A percentile compares a stretch with the other conserved stretches of the same genome.
phyloP scores from a whole-genome alignment of 1,284 basidiomycete species.

The Coriolopsis trogii region DNA sequence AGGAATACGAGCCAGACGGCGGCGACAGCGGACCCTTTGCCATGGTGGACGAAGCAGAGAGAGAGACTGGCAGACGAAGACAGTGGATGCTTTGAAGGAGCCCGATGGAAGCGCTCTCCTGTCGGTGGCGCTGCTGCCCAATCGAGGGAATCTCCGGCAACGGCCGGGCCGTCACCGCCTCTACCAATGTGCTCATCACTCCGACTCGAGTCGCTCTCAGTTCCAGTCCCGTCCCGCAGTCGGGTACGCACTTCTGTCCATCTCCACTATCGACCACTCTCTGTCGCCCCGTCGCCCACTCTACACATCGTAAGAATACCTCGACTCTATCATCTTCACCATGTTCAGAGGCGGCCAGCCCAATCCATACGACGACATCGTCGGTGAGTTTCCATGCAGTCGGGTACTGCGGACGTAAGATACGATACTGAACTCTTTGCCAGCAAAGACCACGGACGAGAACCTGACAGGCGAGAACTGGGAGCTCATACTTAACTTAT shows the following conservation, averaged over 20 bases:
- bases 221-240: constrained; percentile 22
- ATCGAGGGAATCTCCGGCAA: constrained; percentile 19
- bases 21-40: constrained; percentile 52
- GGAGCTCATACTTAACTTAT: constrained; percentile 94
- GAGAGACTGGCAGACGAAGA: constrained; percentile 8
- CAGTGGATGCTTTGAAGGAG: constrained; percentile 5
- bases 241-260: constrained; percentile 13
- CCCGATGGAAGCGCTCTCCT: not conserved
- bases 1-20: not conserved
- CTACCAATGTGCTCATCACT: constrained; percentile 2
- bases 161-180: constrained; percentile 23
- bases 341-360: constrained; percentile 71
- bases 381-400: constrained; percentile 61
- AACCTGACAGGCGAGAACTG: constrained; percentile 94
- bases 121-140: constrained; percentile 21
- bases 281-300: not conserved
- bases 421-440: constrained; percentile 8
- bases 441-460: constrained; percentile 94
- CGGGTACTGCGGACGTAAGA: not conserved
- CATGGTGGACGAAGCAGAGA: constrained; percentile 42
- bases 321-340: not conserved
- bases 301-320: too few species aligned
- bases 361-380: constrained; percentile 93
- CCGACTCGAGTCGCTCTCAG: constrained; percentile 1
- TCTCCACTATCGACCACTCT: constrained; percentile 11